Evolutionary conservation across 495 filamentous ascomycete genomes (phyloP).

Genomic region (Aspergillus affinis): DNA sequence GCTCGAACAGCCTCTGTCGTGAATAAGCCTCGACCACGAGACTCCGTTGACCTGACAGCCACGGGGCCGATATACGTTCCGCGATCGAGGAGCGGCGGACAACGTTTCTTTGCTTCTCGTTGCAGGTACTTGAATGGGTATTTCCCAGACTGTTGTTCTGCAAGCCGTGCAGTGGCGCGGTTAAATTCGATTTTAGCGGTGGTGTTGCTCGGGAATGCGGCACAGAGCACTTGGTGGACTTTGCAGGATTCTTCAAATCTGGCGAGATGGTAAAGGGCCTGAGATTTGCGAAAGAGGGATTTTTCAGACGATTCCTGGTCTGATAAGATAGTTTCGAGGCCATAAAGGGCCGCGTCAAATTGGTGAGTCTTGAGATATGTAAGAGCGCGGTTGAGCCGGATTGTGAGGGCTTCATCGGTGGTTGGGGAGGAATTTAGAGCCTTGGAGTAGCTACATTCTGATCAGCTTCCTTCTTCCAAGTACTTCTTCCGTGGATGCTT

Average conservation of each 20-base stretch:
- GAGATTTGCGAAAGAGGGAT: conserved; percentile 44
- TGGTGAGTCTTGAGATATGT: conserved; percentile 40
- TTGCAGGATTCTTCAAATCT: conserved; percentile 38
- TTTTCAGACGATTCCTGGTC: conserved; percentile 37
- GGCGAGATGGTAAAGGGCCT: conserved; percentile 46
- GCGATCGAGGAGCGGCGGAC: conserved; percentile 42
- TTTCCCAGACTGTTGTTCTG: conserved; percentile 27
- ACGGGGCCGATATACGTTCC: conserved; percentile 44
- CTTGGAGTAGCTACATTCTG: conserved; percentile 26
- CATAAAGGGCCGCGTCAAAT: conserved; percentile 48
- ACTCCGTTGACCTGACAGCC: conserved; percentile 20
- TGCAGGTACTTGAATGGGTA: conserved; percentile 47
- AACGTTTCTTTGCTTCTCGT: conserved; percentile 29
- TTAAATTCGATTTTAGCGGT: conserved; percentile 16
- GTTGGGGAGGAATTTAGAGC: conserved; percentile 23
- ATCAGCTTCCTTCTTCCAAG: conserved; percentile 11
- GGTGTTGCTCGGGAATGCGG: conserved; percentile 27
- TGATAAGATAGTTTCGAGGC: conserved; percentile 36
- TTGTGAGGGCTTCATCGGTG: conserved; percentile 14
- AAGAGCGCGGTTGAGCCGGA: conserved; percentile 47
- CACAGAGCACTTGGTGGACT: conserved; percentile 20
- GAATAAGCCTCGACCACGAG: conserved; percentile 47
- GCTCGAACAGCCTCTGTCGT: conserved; percentile 46
- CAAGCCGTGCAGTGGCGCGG: conserved; percentile 21
- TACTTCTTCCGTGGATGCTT: conserved; percentile 2